phyloP scores from a whole-genome alignment of 176 grass and related monocot species.

The Neostapfia colusana region DNA sequence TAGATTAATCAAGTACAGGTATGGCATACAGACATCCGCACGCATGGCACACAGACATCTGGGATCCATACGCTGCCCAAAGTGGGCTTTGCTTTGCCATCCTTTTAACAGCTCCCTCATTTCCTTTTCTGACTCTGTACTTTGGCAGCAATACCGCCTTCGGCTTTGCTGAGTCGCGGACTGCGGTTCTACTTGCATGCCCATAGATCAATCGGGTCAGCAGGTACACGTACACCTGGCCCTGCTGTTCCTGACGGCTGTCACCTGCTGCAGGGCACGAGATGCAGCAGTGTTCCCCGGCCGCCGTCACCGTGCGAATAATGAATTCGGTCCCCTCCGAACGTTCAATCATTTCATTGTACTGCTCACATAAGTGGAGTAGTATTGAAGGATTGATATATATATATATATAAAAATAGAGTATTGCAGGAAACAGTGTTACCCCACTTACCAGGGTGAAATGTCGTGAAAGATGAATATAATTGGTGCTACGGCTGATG shows the following conservation, averaged over 20 bases:
- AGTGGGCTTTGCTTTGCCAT: conserved; percentile 31
- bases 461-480: too few relatives aligned
- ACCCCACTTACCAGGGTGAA: too few relatives aligned
- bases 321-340: too few relatives aligned
- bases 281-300: conserved; percentile 12
- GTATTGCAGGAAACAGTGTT: too few relatives aligned
- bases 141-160: not conserved
- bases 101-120: not conserved
- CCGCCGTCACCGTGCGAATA: too few relatives aligned
- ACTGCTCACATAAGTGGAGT: too few relatives aligned
- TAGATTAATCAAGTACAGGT: conserved; percentile 22
- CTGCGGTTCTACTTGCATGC: conserved; percentile 11
- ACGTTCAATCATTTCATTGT: too few relatives aligned
- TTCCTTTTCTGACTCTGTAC: too few relatives aligned
- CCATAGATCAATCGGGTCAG: conserved; percentile 33
- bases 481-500: too few relatives aligned
- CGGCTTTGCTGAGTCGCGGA: not conserved
- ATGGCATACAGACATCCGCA: not conserved
- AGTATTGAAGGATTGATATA: too few relatives aligned
- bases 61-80: not conserved
- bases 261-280: conserved; percentile 8
- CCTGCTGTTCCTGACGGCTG: conserved; percentile 17
- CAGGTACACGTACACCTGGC: conserved; percentile 26
- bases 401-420: too few relatives aligned
- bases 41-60: not conserved